Conservation (phyloP, 345 rosid genomes). For the Nasturtium officinale region DNA sequence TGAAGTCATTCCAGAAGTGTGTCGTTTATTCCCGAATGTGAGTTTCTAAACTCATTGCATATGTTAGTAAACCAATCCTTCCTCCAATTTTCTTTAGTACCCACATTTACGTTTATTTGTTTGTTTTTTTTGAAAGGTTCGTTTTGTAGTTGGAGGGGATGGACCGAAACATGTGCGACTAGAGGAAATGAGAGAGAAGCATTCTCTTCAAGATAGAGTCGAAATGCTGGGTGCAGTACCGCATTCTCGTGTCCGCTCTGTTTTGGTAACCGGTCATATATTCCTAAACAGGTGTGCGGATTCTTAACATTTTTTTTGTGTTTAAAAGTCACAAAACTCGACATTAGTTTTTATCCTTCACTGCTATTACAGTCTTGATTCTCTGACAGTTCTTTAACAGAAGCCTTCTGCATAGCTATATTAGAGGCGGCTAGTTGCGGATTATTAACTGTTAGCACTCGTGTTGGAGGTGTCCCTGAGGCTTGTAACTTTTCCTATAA, state of each 20-base stretch:
- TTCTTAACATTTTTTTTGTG: background rate
- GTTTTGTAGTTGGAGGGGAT: conserved; percentile 91
- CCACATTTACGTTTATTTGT: background rate
- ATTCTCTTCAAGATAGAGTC: conserved; percentile 94
- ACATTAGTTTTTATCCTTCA: background rate
- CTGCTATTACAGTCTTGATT: conserved; percentile 30
- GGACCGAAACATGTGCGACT: conserved; percentile 89
- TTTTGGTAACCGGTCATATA: conserved; percentile 81
- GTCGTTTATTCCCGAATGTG: conserved; percentile 73
- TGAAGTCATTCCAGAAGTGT: conserved; percentile 93
- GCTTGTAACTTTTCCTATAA: conserved; percentile 44
- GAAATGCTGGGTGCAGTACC: conserved; percentile 95
- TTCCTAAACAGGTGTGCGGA: conserved; percentile 75
- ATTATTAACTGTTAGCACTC: conserved; percentile 88
- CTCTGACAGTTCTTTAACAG: conserved; percentile 82
- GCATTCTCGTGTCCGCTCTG: conserved; percentile 82
- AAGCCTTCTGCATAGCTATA: conserved; percentile 98
- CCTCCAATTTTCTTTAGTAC: background rate
- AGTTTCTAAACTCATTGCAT: conserved; percentile 30
- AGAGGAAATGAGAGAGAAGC: conserved; percentile 97
- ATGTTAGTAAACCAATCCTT: background rate
- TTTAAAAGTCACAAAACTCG: background rate
- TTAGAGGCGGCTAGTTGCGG: conserved; percentile 99
- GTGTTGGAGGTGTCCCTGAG: conserved; percentile 99
- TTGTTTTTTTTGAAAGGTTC: conserved; percentile 59